These are phyloP conservation scores for Oidiodendron maius DNA, from an alignment of 495 filamentous ascomycete species.

Conservation along the genomic window DNA sequence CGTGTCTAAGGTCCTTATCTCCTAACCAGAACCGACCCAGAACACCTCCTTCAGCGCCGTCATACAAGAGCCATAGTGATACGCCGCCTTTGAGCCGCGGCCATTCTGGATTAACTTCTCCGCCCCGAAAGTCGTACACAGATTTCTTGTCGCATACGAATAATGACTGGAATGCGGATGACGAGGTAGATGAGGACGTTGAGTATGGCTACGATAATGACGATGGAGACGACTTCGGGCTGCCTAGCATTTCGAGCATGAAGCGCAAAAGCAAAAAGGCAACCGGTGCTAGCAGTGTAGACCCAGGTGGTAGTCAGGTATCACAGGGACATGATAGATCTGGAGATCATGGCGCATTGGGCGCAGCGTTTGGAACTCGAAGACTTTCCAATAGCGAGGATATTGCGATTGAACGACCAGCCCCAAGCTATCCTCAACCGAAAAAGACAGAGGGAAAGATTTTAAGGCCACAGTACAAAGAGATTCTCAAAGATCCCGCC, in stretches of 20 bases:
- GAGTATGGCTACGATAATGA: constrained; percentile 72
- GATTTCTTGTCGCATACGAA: constrained; percentile 69
- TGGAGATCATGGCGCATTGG: constrained; percentile 29
- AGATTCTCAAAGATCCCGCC: constrained; percentile 89
- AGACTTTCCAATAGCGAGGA: constrained; percentile 73
- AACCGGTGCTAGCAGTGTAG: constrained; percentile 13
- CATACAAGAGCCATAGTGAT: constrained; percentile 25
- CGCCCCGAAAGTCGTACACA: constrained; percentile 65
- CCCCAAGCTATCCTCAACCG: constrained; percentile 79
- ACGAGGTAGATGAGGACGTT: constrained; percentile 58
- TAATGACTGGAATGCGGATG: constrained; percentile 66
- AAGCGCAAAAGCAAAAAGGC: constrained; percentile 58
- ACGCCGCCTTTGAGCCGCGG: constrained; percentile 51
- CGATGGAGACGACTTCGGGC: constrained; percentile 90
- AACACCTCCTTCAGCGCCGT: constrained; percentile 52
- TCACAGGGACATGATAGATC: constrained; percentile 25
- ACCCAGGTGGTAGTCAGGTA: constrained; percentile 11
- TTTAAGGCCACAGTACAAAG: constrained; percentile 93
- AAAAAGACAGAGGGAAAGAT: constrained; percentile 92
- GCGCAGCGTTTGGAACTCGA: constrained; percentile 27
- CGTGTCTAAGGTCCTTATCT: constrained; percentile 41
- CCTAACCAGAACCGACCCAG: constrained; percentile 49
- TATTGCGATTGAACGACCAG: constrained; percentile 83
- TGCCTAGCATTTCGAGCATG: constrained; percentile 87
- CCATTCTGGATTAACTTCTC: constrained; percentile 45